Percentiles rank a stretch among this genome's conserved stretches.
These are phyloP conservation scores for Caloboletus firmus DNA, from an alignment of 1,284 basidiomycete genomes.

Conservation along the genomic window DNA sequence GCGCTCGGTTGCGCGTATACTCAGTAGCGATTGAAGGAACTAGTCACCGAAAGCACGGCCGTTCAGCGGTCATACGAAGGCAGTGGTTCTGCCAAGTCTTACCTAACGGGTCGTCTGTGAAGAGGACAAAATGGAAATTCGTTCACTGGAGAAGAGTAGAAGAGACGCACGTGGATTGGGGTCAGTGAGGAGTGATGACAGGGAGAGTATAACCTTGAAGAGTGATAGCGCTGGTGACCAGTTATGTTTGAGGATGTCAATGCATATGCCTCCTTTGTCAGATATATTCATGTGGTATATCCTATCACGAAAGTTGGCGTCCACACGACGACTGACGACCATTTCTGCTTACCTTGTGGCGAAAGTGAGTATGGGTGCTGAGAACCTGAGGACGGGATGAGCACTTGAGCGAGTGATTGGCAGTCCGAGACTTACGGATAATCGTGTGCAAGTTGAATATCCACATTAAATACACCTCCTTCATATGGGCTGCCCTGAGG, in stretches of 20 bases:
- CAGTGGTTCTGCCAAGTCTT: not conserved
- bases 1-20: constrained; percentile 60
- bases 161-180: constrained; percentile 76
- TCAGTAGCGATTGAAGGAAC: constrained; percentile 74
- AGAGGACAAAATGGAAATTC: constrained; percentile 8
- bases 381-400: constrained; percentile 55
- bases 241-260: constrained; percentile 83
- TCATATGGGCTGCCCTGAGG: constrained; percentile 87
- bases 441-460: constrained; percentile 70
- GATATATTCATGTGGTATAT: constrained; percentile 95
- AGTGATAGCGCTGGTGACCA: constrained; percentile 91
- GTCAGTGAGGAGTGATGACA: constrained; percentile 85
- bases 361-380: constrained; percentile 78
- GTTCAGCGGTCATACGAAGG: not conserved
- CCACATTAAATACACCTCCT: constrained; percentile 79
- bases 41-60: constrained; percentile 25
- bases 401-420: not conserved
- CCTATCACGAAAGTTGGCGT: constrained; percentile 40
- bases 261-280: constrained; percentile 69
- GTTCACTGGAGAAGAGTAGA: not conserved
- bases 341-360: constrained; percentile 58
- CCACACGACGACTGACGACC: not conserved
- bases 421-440: constrained; percentile 63
- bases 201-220: constrained; percentile 87
- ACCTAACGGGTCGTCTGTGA: constrained; percentile 71